Conservation (phyloP, 441 rosid genomes). For the Pelargonium myrrhifolium region DNA sequence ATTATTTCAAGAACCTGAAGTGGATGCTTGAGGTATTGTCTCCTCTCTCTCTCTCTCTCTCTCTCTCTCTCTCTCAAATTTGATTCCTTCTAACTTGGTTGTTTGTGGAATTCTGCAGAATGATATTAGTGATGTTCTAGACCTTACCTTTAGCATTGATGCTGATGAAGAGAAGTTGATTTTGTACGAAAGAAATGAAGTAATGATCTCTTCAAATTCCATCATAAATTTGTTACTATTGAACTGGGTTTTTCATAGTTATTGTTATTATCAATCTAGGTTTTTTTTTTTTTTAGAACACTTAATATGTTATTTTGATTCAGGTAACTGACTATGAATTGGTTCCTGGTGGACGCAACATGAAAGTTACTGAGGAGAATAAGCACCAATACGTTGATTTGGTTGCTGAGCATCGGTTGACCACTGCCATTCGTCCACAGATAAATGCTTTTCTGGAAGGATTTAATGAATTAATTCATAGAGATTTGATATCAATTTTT, state of each 20-base stretch:
- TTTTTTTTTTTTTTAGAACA: not conserved
- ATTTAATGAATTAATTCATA: conserved; percentile 68
- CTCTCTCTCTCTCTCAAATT: not conserved
- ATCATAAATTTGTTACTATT: not conserved
- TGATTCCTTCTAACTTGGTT: not conserved
- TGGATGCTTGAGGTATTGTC: conserved; percentile 88
- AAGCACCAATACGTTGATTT: conserved; percentile 96
- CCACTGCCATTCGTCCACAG: conserved; percentile 97
- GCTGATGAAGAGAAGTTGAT: conserved; percentile 98
- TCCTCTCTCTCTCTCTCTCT: not conserved
- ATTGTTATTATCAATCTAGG: too few species aligned
- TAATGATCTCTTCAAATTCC: conserved; percentile 17
- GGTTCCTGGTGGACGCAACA: conserved; percentile 92
- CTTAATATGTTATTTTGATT: not conserved
- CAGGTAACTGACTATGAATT: conserved; percentile 98
- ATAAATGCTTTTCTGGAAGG: conserved; percentile 88
- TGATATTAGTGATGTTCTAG: conserved; percentile 77
- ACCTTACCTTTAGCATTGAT: conserved; percentile 97
- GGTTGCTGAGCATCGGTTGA: conserved; percentile 90
- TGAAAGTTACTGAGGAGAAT: conserved; percentile 91
- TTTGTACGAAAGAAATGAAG: conserved; percentile 93
- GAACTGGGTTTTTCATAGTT: not conserved
- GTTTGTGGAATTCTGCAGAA: conserved; percentile 40
- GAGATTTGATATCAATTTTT: conserved; percentile 80
- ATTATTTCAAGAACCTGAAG: conserved; percentile 93